These are phyloP conservation scores for Glaciozyma antarctica DNA, from an alignment of 768 basidiomycete genomes.

Conservation along the genomic window DNA sequence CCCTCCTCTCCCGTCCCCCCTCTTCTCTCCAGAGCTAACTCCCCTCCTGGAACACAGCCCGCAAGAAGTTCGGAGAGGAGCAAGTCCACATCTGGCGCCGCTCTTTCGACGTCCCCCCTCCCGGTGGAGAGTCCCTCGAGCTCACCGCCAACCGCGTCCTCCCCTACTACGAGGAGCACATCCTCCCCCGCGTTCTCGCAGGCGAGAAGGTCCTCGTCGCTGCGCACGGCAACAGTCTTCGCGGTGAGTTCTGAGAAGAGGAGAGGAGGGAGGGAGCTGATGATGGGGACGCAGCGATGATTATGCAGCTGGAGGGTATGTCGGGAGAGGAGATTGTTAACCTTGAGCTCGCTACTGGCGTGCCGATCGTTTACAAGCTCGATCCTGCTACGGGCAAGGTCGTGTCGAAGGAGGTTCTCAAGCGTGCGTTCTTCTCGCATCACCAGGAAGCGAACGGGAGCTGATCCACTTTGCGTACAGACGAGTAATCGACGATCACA, in stretches of 20 bases:
- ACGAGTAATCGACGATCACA: not conserved
- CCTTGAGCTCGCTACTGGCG: constrained; percentile 32
- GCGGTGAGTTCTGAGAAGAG: not conserved
- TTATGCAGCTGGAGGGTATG: constrained; percentile 34
- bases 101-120: constrained; percentile 35
- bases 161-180: constrained; percentile 35
- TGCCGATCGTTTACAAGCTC: constrained; percentile 35
- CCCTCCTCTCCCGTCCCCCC: no score
- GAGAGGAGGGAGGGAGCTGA: not conserved
- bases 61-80: constrained; percentile 34
- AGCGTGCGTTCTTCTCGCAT: not conserved
- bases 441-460: not conserved
- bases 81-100: constrained; percentile 37
- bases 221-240: constrained; percentile 36
- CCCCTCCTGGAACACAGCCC: constrained; percentile 14
- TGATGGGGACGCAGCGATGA: constrained; percentile 13
- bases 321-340: constrained; percentile 33
- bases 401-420: constrained; percentile 29
- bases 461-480: not conserved
- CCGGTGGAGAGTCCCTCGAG: constrained; percentile 35
- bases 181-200: constrained; percentile 28
- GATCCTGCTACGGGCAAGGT: constrained; percentile 23
- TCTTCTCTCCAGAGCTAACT: not conserved
- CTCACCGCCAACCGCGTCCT: constrained; percentile 33
- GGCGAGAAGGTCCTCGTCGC: constrained; percentile 36